These are phyloP conservation scores for Plasmodium malariae DNA, from an alignment of 169 alveolate genomes.

Conservation along the genomic window DNA sequence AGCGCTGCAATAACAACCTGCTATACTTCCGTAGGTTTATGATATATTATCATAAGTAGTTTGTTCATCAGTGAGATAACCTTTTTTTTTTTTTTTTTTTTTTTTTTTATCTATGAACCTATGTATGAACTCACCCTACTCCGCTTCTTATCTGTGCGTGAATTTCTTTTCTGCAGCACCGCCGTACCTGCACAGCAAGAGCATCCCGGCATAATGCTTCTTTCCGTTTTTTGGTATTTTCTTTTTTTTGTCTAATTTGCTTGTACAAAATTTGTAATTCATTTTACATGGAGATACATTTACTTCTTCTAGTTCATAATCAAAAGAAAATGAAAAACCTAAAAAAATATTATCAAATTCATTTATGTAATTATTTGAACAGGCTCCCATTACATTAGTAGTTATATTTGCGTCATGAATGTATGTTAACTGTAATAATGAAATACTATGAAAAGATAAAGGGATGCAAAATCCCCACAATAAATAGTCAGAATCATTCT, in stretches of 20 bases:
- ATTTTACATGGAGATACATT: constrained; percentile 20
- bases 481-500: constrained; percentile 49
- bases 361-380: constrained; percentile 43
- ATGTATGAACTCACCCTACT: neutral
- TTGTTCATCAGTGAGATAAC: too few relatives aligned
- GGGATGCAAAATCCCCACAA: constrained; percentile 73
- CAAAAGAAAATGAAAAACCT: constrained; percentile 60
- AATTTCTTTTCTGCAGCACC: constrained; percentile 29
- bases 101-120: neutral
- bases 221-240: neutral
- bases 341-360: constrained; percentile 51
- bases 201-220: constrained; percentile 38
- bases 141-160: neutral
- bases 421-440: constrained; percentile 44
- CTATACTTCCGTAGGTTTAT: too few relatives aligned
- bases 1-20: too few relatives aligned
- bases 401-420: constrained; percentile 9
- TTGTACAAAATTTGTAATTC: constrained; percentile 19
- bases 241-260: neutral
- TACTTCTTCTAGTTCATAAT: constrained; percentile 11
- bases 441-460: constrained; percentile 24
- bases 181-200: constrained; percentile 31
- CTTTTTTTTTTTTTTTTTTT: too few relatives aligned
- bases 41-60: too few relatives aligned
- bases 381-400: constrained; percentile 32